Evolutionary conservation across 257 asterid genomes (phyloP).

Genomic region (Solanum pimpinellifolium): DNA sequence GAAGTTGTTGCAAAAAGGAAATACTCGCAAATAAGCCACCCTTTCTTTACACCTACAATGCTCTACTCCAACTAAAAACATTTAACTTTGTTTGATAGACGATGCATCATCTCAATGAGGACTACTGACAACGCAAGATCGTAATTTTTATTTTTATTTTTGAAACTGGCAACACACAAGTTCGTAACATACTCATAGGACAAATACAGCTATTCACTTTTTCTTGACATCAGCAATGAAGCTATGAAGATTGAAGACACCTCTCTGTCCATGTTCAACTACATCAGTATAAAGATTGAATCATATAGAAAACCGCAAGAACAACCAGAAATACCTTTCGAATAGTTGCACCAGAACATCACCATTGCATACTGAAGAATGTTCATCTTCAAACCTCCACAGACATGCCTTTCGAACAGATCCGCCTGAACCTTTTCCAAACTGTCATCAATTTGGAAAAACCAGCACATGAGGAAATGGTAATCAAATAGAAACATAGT

Average conservation of each 20-base stretch:
- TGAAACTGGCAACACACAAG: background rate
- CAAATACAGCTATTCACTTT: background rate
- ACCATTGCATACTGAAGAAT: conserved; percentile 39
- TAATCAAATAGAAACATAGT: background rate
- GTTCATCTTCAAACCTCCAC: conserved; percentile 19
- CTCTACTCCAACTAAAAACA: background rate
- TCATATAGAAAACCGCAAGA: background rate
- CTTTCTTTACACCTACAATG: background rate
- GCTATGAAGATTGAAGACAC: background rate
- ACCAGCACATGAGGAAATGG: background rate
- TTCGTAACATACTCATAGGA: background rate
- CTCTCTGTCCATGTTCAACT: background rate
- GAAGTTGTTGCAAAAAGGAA: background rate
- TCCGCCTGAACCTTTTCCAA: conserved; percentile 32
- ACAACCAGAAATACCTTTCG: conserved; percentile 12
- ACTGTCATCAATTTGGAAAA: conserved; percentile 16
- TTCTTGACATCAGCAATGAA: background rate
- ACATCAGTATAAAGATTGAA: background rate
- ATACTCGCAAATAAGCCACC: background rate
- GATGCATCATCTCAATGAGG: background rate
- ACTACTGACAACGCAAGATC: background rate
- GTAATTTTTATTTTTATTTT: background rate
- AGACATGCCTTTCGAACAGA: conserved; percentile 21
- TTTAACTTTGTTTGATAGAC: background rate
- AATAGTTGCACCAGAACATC: conserved; percentile 16